A percentile compares a stretch with the other conserved stretches of the same genome.
Conservation (phyloP, 2,329 filamentous ascomycete species). For the Pseudofabraea citricarpa region DNA sequence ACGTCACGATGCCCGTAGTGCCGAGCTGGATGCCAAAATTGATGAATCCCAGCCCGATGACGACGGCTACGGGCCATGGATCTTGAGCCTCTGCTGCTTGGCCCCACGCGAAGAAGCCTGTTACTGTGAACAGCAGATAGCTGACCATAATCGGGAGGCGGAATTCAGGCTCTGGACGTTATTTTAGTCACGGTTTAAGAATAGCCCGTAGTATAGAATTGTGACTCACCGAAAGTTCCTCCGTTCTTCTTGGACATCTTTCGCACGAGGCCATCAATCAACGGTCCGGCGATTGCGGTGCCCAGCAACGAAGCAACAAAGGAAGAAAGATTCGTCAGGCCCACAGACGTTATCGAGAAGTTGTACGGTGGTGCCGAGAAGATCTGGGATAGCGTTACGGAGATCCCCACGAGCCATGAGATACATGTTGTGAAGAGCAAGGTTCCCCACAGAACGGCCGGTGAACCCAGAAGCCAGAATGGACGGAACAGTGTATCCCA, state of each 20-base stretch:
- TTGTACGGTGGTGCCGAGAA: slow-evolving; percentile 20
- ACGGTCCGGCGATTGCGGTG: slow-evolving; percentile 41
- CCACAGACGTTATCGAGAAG: slow-evolving; percentile 37
- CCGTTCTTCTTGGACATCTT: slow-evolving; percentile 24
- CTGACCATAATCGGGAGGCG: slow-evolving; percentile 26
- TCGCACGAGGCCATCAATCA: slow-evolving; percentile 29
- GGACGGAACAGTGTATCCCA: slow-evolving; percentile 23
- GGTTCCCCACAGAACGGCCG: slow-evolving; percentile 33
- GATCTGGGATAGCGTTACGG: slow-evolving; percentile 39
- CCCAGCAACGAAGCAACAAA: slow-evolving; percentile 42
- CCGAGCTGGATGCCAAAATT: slow-evolving; percentile 33
- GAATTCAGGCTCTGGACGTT: slow-evolving; percentile 33
- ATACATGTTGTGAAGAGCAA: slow-evolving; percentile 34
- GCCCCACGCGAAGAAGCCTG: slow-evolving; percentile 35
- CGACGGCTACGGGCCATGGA: slow-evolving; percentile 29
- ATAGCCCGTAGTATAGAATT: too few relatives aligned
- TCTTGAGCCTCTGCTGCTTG: slow-evolving; percentile 24
- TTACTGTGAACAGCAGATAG: slow-evolving; percentile 24
- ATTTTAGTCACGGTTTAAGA: too few relatives aligned
- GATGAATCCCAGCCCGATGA: slow-evolving; percentile 28
- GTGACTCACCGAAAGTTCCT: slow-evolving; percentile 14
- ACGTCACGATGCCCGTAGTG: slow-evolving; percentile 32
- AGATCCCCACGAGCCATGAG: slow-evolving; percentile 38
- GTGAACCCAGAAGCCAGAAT: slow-evolving; percentile 24
- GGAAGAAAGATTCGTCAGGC: slow-evolving; percentile 43